Conservation (phyloP, 2,329 filamentous ascomycete genomes). For the Ambrosiella cleistominuta region DNA sequence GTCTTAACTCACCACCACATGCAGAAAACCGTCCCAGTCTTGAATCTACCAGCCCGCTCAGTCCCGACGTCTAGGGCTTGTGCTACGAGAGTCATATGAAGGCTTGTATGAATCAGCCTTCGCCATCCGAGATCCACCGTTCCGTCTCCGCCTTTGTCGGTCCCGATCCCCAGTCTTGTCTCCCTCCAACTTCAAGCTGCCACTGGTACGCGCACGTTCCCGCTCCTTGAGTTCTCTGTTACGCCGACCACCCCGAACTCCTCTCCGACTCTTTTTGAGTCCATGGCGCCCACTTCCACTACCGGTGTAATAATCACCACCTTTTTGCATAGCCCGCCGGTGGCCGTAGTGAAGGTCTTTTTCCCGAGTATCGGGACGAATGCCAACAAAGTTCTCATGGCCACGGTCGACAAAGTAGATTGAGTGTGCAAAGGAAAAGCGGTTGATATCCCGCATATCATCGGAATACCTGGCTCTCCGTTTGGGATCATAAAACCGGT, state of each 20-base stretch:
- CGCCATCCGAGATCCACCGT: background rate
- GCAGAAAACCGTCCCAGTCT: background rate
- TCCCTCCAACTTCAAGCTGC: background rate
- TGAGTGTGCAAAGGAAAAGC: constrained; percentile 55
- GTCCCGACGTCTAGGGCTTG: background rate
- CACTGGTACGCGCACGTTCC: background rate
- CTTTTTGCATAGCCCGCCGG: constrained; percentile 15
- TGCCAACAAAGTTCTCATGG: constrained; percentile 49
- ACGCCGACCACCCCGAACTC: constrained; percentile 3
- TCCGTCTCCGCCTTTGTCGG: background rate
- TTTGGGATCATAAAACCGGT: constrained; percentile 29
- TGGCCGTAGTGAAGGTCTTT: constrained; percentile 19
- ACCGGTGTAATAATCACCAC: constrained; percentile 2
- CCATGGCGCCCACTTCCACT: background rate
- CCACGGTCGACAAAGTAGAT: constrained; percentile 54
- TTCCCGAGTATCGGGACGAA: constrained; percentile 33
- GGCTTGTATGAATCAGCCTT: constrained; percentile 12
- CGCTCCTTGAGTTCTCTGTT: background rate
- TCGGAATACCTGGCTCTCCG: constrained; percentile 14
- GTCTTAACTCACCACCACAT: background rate
- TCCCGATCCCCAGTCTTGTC: background rate
- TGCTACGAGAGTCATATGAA: background rate
- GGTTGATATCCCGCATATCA: constrained; percentile 28
- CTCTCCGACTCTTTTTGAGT: background rate
- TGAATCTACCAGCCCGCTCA: background rate